Evolutionary conservation across 2,329 filamentous ascomycete species (phyloP).

Genomic region (Endoconidiophora polonica): DNA sequence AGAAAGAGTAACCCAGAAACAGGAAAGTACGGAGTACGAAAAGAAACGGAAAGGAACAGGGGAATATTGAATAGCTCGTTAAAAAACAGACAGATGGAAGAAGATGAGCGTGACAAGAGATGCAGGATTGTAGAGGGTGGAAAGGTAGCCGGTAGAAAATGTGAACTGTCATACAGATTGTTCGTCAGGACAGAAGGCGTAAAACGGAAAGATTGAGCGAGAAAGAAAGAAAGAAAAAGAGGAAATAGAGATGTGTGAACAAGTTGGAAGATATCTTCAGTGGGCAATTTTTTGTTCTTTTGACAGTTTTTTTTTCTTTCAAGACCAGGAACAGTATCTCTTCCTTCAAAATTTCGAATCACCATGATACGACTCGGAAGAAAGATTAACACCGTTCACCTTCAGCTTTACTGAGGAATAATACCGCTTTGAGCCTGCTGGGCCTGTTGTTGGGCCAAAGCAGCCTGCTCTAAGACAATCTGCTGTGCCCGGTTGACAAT

Average conservation of each 20-base stretch:
- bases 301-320: no score
- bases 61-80: background rate
- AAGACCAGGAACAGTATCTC: no score
- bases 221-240: background rate
- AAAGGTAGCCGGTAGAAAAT: no score
- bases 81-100: background rate
- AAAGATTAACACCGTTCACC: background rate
- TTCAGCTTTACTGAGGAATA: no score
- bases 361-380: background rate
- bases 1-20: no score
- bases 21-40: background rate
- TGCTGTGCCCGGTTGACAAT: slow-evolving; percentile 50
- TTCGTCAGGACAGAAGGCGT: background rate
- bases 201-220: background rate
- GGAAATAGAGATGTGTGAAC: background rate
- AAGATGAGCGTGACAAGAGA: background rate
- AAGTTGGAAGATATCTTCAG: background rate
- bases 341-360: background rate
- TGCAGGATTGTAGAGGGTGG: no score
- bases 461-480: slow-evolving; percentile 22
- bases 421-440: background rate
- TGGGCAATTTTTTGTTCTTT: no score
- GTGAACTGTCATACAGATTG: no score
- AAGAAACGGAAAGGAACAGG: background rate
- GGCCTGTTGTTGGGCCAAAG: background rate